Evolutionary conservation across 768 basidiomycete species (phyloP).

Genomic region (Lentinus brumalis): DNA sequence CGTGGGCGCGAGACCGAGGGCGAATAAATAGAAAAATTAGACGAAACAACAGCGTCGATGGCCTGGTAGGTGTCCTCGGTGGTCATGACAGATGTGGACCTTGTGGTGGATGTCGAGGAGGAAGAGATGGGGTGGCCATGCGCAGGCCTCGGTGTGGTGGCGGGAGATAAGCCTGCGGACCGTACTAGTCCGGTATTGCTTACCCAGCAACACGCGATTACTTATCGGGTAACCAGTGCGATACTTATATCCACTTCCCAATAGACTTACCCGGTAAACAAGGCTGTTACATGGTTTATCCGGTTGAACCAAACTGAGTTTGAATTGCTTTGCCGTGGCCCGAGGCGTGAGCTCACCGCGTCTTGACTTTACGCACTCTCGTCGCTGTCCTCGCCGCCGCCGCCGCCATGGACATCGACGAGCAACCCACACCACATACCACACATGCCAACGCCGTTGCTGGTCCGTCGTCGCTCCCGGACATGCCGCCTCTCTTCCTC

Average conservation of each 20-base stretch:
- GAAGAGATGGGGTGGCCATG: not conserved
- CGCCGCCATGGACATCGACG: slow-evolving; percentile 34
- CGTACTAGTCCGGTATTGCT: not conserved
- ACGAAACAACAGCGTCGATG: slow-evolving; percentile 27
- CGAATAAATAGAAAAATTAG: slow-evolving; percentile 27
- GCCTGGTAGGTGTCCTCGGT: slow-evolving; percentile 24
- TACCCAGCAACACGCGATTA: no score
- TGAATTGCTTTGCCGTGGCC: slow-evolving; percentile 14
- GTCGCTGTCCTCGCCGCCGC: slow-evolving; percentile 14
- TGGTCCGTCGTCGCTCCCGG: slow-evolving; percentile 53
- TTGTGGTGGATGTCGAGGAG: slow-evolving; percentile 2
- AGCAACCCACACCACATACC: slow-evolving; percentile 11
- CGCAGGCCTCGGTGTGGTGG: slow-evolving; percentile 3
- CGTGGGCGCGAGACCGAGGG: slow-evolving; percentile 23
- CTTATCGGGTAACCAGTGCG: not conserved
- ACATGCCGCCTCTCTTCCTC: slow-evolving; percentile 36
- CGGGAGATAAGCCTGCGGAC: not conserved
- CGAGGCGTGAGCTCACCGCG: slow-evolving; percentile 19
- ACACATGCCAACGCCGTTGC: slow-evolving; percentile 55
- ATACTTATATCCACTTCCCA: not conserved
- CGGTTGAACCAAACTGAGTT: slow-evolving; percentile 15
- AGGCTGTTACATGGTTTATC: not conserved
- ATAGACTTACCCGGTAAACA: not conserved
- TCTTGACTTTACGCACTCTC: slow-evolving; percentile 8
- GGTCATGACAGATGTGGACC: slow-evolving; percentile 12